Evolutionary conservation across 257 asterid genomes (phyloP).

Genomic region (Jaltomata sinuosa): DNA sequence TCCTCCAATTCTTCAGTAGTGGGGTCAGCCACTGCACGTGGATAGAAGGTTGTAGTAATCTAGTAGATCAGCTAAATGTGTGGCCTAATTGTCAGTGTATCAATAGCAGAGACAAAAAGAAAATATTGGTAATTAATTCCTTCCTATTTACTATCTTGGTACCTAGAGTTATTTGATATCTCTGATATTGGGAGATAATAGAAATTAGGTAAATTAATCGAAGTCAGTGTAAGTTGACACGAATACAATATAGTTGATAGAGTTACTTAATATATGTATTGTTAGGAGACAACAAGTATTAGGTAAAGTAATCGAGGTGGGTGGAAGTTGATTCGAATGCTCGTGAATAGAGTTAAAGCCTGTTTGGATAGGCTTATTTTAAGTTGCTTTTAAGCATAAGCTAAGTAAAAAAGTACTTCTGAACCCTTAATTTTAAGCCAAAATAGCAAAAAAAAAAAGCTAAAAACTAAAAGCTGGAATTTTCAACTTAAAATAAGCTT

Average conservation of each 20-base stretch:
- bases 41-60: not conserved
- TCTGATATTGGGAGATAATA: not conserved
- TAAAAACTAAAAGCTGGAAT: too few relatives aligned
- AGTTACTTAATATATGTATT: not conserved
- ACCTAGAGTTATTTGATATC: accelerated
- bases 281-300: not conserved
- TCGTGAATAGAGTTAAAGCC: too few relatives aligned
- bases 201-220: not conserved
- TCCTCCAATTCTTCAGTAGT: not conserved
- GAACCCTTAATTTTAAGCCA: too few relatives aligned
- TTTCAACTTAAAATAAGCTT: too few relatives aligned
- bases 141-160: not conserved
- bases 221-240: not conserved
- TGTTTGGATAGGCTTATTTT: too few relatives aligned
- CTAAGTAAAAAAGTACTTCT: too few relatives aligned
- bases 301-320: not conserved
- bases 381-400: too few relatives aligned
- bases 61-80: not conserved
- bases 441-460: too few relatives aligned
- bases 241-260: not conserved
- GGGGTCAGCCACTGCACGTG: not conserved
- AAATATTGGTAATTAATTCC: not conserved
- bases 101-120: not conserved
- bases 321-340: not conserved
- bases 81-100: not conserved